These are phyloP conservation scores for Beverwykella pulmonaria DNA, from an alignment of 495 filamentous ascomycete species.

Conservation along the genomic window DNA sequence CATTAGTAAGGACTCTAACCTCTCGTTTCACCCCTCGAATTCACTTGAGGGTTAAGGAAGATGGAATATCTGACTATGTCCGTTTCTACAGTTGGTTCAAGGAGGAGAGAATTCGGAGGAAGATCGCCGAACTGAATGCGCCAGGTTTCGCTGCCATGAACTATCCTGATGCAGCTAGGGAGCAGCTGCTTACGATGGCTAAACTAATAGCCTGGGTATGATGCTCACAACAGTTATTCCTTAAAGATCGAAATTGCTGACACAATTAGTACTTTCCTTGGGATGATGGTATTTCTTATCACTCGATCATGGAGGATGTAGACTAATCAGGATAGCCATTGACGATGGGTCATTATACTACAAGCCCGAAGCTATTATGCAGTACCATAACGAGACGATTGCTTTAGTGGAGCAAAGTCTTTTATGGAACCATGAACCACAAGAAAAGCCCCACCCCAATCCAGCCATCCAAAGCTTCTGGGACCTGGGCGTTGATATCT, in stretches of 20 bases:
- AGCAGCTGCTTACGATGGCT: slow-evolving; percentile 5
- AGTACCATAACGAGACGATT: slow-evolving; percentile 2
- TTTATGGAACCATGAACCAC: slow-evolving; percentile 3
- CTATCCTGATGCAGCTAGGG: slow-evolving; percentile 3
- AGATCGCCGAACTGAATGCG: slow-evolving; percentile 3
- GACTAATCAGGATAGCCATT: slow-evolving; percentile 1
- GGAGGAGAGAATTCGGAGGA: slow-evolving; percentile 4
- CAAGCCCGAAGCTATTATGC: slow-evolving; percentile 6
- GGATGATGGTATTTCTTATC: slow-evolving; percentile 1
- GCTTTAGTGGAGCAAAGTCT: slow-evolving; percentile 6
- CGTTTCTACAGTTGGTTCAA: neutral
- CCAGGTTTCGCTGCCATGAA: slow-evolving; percentile 6
- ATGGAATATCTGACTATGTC: slow-evolving; percentile 2
- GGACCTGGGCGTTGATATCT: slow-evolving; percentile 1
- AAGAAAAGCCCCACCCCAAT: slow-evolving; percentile 4
- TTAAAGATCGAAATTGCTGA: neutral
- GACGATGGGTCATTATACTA: slow-evolving; percentile 4
- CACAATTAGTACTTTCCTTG: slow-evolving; percentile 1
- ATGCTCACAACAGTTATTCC: neutral
- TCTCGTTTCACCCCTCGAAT: neutral
- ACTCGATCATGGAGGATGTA: neutral
- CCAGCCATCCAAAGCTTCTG: slow-evolving; percentile 8
- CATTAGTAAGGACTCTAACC: slow-evolving; percentile 1
- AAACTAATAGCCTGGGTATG: slow-evolving; percentile 2
- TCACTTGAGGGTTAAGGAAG: slow-evolving; percentile 2